Conservation (phyloP, 2,329 filamentous ascomycete species). For the Pseudofabraea citricarpa region DNA sequence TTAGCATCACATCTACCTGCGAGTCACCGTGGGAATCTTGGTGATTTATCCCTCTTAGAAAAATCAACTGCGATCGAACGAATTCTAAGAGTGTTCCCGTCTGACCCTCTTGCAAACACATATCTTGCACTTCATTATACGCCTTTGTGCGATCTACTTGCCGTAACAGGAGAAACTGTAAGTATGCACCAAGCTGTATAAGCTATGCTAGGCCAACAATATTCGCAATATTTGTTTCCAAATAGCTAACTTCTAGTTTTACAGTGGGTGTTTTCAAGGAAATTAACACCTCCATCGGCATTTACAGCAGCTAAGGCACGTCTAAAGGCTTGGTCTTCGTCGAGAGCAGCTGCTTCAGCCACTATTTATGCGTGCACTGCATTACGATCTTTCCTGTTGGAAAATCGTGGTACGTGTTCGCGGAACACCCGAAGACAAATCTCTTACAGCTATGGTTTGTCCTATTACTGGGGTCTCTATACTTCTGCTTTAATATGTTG, state of each 20-base stretch:
- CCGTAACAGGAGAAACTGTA: constrained; percentile 48
- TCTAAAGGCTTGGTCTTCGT: constrained; percentile 41
- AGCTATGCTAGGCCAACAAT: background rate
- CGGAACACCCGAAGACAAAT: constrained; percentile 8
- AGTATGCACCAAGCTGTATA: constrained; percentile 31
- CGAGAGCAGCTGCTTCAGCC: constrained; percentile 40
- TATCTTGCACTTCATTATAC: constrained; percentile 55
- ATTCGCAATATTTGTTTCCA: too few relatives aligned
- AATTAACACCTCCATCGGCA: constrained; percentile 38
- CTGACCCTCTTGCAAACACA: constrained; percentile 42
- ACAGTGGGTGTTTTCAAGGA: constrained; percentile 42
- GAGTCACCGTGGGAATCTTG: constrained; percentile 26
- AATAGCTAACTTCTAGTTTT: too few relatives aligned
- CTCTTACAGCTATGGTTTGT: constrained; percentile 26
- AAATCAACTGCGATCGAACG: constrained; percentile 8
- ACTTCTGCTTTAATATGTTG: constrained; percentile 55
- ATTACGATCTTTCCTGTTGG: constrained; percentile 39
- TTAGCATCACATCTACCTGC: constrained; percentile 20
- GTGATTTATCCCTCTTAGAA: constrained; percentile 12
- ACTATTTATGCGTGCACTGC: constrained; percentile 47
- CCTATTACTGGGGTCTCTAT: constrained; percentile 52
- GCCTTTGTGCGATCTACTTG: constrained; percentile 52
- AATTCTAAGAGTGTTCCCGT: constrained; percentile 26
- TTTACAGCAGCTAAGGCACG: constrained; percentile 44
- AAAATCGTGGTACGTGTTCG: constrained; percentile 11